Percentiles rank a stretch among this genome's conserved stretches.
Conservation (phyloP, 2,329 filamentous ascomycete genomes). For the Epichloe aotearoae region DNA sequence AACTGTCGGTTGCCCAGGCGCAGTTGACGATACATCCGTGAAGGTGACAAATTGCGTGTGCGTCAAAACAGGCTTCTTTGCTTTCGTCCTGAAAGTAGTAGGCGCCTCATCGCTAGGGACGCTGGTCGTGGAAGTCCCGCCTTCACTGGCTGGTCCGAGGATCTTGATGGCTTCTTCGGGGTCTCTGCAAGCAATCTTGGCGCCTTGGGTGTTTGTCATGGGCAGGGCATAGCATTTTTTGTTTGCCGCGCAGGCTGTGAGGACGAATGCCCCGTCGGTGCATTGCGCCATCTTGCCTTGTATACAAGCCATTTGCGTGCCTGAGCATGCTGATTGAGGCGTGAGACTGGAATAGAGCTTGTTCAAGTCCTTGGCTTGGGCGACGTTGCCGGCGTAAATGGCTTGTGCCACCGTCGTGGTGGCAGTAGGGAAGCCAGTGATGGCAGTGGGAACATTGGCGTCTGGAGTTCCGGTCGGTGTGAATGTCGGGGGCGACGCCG, state of each 20-base stretch:
- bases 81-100: constrained; percentile 1
- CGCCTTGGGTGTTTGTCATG: constrained; percentile 33
- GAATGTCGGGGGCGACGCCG: constrained; percentile 3
- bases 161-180: constrained; percentile 26
- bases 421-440: constrained; percentile 20
- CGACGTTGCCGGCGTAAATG: constrained; percentile 32
- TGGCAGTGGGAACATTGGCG: constrained; percentile 28
- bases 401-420: constrained; percentile 28
- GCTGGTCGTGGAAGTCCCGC: constrained; percentile 2
- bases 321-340: constrained; percentile 31
- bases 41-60: not conserved
- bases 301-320: constrained; percentile 39
- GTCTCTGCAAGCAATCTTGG: constrained; percentile 35
- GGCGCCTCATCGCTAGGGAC: not conserved
- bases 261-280: constrained; percentile 26
- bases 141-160: constrained; percentile 21
- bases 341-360: constrained; percentile 30
- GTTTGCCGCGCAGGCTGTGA: constrained; percentile 23
- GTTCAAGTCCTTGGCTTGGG: constrained; percentile 33
- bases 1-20: not conserved
- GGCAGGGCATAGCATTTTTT: constrained; percentile 40
- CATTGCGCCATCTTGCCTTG: constrained; percentile 36
- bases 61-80: not conserved
- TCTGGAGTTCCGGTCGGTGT: constrained; percentile 24
- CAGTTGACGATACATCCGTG: not conserved